Percentiles rank a stretch among this genome's conserved stretches.
phyloP scores from a whole-genome alignment of 805 yeast genomes.

The Cephaloascus fragrans region DNA sequence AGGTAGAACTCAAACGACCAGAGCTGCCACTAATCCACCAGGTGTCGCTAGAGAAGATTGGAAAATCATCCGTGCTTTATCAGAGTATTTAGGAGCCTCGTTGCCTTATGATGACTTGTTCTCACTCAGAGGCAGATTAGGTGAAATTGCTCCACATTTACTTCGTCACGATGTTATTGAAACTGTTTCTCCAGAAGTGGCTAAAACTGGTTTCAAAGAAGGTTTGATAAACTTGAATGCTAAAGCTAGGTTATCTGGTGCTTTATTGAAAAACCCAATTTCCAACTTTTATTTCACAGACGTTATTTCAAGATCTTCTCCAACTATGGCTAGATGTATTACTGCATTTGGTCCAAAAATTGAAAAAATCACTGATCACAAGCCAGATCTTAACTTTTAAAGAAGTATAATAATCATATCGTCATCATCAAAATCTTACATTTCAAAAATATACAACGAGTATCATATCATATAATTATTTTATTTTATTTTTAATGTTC shows the following conservation, averaged over 20 bases:
- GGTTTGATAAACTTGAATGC: slow-evolving; percentile 25
- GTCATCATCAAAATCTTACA: neutral
- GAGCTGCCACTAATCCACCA: slow-evolving; percentile 83
- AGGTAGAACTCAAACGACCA: slow-evolving; percentile 77
- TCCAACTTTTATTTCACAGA: slow-evolving; percentile 84
- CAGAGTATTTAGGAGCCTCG: slow-evolving; percentile 62
- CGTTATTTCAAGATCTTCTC: slow-evolving; percentile 77
- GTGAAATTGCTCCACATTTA: slow-evolving; percentile 74
- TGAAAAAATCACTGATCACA: slow-evolving; percentile 45
- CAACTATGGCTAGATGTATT: slow-evolving; percentile 85
- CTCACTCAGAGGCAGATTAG: slow-evolving; percentile 59
- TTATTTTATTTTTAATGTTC: neutral
- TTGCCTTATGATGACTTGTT: slow-evolving; percentile 70
- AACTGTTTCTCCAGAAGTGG: slow-evolving; percentile 49
- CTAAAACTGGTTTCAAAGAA: slow-evolving; percentile 45
- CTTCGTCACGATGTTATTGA: slow-evolving; percentile 69
- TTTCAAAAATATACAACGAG: neutral
- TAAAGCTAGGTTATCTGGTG: slow-evolving; percentile 27
- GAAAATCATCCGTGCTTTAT: slow-evolving; percentile 76
- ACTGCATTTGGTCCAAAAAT: slow-evolving; percentile 59
- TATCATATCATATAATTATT: neutral
- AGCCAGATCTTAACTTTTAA: slow-evolving; percentile 27
- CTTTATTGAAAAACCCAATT: slow-evolving; percentile 57
- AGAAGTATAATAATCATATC: neutral
- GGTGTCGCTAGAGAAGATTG: slow-evolving; percentile 90